A percentile compares a stretch with the other conserved stretches of the same genome.
Conservation (phyloP, 2,329 filamentous ascomycete species). For the Claviceps pazoutovae region DNA sequence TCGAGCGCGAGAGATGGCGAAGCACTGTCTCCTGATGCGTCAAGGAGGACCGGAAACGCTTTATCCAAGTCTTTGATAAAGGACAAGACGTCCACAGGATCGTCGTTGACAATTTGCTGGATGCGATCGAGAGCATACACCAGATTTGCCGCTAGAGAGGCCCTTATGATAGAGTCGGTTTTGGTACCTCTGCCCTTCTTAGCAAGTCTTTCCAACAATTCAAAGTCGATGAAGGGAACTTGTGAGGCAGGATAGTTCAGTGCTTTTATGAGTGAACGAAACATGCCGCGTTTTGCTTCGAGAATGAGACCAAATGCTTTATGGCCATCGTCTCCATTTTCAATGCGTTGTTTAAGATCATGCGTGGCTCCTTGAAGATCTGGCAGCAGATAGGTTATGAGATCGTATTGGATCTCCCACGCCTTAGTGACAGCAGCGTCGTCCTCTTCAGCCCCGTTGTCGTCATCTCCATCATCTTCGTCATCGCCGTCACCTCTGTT, state of each 20-base stretch:
- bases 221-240: conserved; percentile 17
- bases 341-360: conserved; percentile 4
- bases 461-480: background rate
- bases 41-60: conserved; percentile 18
- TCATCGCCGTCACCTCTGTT: too few species aligned
- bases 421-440: background rate
- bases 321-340: background rate
- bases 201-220: conserved; percentile 5
- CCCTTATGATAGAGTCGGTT: background rate
- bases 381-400: background rate
- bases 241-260: background rate
- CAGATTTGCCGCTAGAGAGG: conserved; percentile 21
- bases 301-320: background rate
- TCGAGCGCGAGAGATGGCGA: conserved; percentile 16
- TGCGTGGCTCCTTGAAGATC: conserved; percentile 3
- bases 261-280: background rate
- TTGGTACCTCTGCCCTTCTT: background rate
- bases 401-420: background rate
- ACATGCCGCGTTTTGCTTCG: background rate
- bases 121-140: conserved; percentile 20
- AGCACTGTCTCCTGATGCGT: conserved; percentile 7
- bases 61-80: conserved; percentile 19
- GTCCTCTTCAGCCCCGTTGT: background rate
- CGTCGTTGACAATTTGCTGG: conserved; percentile 4
- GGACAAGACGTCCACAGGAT: conserved; percentile 8